Conservation (phyloP, 768 basidiomycete species). For the Podaxis sp. region DNA sequence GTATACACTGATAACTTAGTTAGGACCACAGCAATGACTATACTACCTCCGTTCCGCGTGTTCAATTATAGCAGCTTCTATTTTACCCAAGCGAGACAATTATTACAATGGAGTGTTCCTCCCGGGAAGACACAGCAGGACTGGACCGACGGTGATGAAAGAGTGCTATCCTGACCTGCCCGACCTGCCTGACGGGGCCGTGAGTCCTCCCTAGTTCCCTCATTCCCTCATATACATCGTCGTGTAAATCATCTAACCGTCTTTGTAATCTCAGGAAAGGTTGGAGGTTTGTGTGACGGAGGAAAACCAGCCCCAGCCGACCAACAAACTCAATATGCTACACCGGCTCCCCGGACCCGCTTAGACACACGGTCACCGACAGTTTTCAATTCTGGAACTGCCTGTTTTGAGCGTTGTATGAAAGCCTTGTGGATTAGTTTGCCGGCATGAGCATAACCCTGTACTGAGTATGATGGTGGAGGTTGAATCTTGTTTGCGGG, state of each 20-base stretch:
- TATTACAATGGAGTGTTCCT: too few relatives aligned
- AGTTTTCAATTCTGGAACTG: neutral
- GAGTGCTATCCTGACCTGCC: too few relatives aligned
- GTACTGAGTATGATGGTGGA: neutral
- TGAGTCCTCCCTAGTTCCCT: too few relatives aligned
- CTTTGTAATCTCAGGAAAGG: neutral
- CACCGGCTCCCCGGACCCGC: neutral
- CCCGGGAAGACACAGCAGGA: too few relatives aligned
- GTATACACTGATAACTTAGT: too few relatives aligned
- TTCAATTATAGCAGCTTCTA: too few relatives aligned
- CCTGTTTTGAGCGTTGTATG: neutral
- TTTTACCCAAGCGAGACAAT: too few relatives aligned
- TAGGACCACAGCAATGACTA: too few relatives aligned
- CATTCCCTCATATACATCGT: neutral
- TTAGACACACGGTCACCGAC: neutral
- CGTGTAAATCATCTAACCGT: neutral
- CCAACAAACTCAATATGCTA: neutral
- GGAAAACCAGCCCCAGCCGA: neutral
- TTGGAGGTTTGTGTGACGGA: neutral
- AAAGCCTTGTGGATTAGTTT: neutral
- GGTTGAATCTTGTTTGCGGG: neutral
- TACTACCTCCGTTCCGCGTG: too few relatives aligned
- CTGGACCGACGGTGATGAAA: too few relatives aligned
- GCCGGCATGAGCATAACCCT: neutral
- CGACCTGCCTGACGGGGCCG: too few relatives aligned